These are phyloP conservation scores for Monilinia vaccinii-corymbosi DNA, from an alignment of 2,329 filamentous ascomycete species.

Conservation along the genomic window DNA sequence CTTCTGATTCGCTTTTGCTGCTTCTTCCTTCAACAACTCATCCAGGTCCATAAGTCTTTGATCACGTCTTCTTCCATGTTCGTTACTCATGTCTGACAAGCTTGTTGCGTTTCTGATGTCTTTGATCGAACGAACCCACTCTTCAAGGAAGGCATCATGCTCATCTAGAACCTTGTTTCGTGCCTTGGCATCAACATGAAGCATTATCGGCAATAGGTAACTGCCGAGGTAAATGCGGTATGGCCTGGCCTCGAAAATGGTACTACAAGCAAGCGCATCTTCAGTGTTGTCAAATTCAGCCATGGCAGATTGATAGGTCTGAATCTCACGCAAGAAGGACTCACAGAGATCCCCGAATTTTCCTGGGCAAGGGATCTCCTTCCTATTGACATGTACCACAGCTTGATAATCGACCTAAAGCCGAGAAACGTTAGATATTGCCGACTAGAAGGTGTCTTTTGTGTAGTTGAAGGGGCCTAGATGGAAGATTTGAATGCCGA, in stretches of 20 bases:
- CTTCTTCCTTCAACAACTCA: background rate
- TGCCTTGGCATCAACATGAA: background rate
- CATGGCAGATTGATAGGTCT: background rate
- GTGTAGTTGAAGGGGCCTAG: background rate
- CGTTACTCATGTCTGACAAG: slow-evolving; percentile 1
- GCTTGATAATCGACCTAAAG: background rate
- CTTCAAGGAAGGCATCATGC: background rate
- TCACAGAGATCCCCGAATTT: background rate
- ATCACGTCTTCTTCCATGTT: background rate
- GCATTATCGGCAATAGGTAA: background rate
- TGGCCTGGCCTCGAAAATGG: background rate
- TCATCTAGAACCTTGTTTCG: background rate
- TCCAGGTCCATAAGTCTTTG: background rate
- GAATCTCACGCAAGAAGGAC: slow-evolving; percentile 1
- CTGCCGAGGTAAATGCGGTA: background rate
- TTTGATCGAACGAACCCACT: background rate
- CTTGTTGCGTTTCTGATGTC: background rate
- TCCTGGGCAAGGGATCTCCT: background rate
- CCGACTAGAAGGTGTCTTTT: background rate
- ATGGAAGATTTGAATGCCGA: background rate
- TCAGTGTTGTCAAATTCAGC: background rate
- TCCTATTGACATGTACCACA: background rate
- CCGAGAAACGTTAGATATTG: background rate
- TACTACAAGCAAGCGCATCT: slow-evolving; percentile 1
- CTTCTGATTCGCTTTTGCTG: background rate